Percentiles rank a stretch among this genome's conserved stretches.
These are phyloP conservation scores for Ceratobasidium theobromae DNA, from an alignment of 1,284 basidiomycete genomes.

Conservation along the genomic window DNA sequence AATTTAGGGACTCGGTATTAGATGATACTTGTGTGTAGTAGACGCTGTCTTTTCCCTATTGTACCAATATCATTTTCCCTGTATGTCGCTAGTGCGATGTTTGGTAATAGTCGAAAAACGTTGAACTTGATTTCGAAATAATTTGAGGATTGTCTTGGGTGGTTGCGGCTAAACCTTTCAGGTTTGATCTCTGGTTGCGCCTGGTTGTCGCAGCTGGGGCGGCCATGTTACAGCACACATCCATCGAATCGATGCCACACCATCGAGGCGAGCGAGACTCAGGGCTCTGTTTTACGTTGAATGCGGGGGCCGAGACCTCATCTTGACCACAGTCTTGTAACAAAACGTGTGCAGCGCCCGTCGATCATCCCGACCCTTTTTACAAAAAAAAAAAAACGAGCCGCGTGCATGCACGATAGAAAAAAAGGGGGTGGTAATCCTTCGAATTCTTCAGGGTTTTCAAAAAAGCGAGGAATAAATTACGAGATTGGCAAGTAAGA, in stretches of 20 bases:
- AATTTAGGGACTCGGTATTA: neutral
- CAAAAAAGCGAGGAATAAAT: slow-evolving; percentile 29
- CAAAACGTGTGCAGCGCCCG: neutral
- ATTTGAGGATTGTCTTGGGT: slow-evolving; percentile 2
- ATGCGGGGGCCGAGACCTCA: neutral
- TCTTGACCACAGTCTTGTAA: neutral
- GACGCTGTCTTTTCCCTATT: neutral
- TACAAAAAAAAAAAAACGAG: too few relatives aligned
- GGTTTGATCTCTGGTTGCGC: slow-evolving; percentile 20
- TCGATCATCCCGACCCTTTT: too few relatives aligned
- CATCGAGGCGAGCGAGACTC: neutral
- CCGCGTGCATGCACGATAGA: too few relatives aligned
- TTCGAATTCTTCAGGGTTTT: too few relatives aligned
- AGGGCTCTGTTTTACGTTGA: neutral
- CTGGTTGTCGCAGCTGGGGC: neutral
- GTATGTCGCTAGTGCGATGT: slow-evolving; percentile 20
- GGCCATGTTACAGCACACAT: neutral
- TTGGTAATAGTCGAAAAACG: slow-evolving; percentile 1
- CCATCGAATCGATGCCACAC: neutral
- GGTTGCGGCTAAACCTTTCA: neutral
- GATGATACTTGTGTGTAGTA: neutral
- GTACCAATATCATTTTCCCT: slow-evolving; percentile 8
- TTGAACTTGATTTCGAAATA: slow-evolving; percentile 5
- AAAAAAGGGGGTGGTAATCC: too few relatives aligned
- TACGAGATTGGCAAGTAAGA: neutral